Base-by-base conservation (phyloP, 805 yeast genomes). In the Wickerhamiella siamensis region DNA sequence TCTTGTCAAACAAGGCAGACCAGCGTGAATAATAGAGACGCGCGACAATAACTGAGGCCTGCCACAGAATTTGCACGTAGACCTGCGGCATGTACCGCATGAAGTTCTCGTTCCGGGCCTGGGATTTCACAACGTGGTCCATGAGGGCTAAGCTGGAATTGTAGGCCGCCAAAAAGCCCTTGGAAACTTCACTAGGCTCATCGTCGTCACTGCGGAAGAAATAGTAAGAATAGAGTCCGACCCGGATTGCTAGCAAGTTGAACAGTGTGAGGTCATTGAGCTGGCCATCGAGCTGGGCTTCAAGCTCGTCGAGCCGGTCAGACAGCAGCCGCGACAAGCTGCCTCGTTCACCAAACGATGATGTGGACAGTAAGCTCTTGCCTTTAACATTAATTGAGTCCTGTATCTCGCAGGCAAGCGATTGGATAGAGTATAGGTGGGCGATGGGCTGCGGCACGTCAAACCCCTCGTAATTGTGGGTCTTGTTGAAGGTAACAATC, bases 31-130 rank as follows among this genome's bases (percentile, higher is more conserved):
- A 87, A 6, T 75, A 71, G 38, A 88, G 65, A 52, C 83, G 77
- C 41, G 81, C 82, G 26, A 91, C 75, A 31, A 88, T 75, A 51
- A 86, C 80, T 2, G 94, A 76, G 1, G 95, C 81, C 60, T 91
- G 97, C 95, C 97, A 86, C 22, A 87, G 72, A 38, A 79, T 76
- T 47, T 84, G 66, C 2, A 86, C 74, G 55, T 82, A 79, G 1
- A 83, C 84, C 3, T 56, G 57, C 39, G 98, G 97, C 36, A 88
- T 67, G 53, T 80, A 83, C 51, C 70, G 74, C 54, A 87, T 72
- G 53, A 83, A 79, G 27, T 65, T 66, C 35, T 71, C 70, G 53
- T 79, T 75, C 22, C 70, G 64, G 18, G 67, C 63, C 46, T 78
- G 77, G 47, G 84, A 74, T 16, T 67, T 55, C 40, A 73, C 70